These are phyloP conservation scores for Wickerhamiella musiphila DNA, from an alignment of 805 yeast species.

Conservation along the genomic window DNA sequence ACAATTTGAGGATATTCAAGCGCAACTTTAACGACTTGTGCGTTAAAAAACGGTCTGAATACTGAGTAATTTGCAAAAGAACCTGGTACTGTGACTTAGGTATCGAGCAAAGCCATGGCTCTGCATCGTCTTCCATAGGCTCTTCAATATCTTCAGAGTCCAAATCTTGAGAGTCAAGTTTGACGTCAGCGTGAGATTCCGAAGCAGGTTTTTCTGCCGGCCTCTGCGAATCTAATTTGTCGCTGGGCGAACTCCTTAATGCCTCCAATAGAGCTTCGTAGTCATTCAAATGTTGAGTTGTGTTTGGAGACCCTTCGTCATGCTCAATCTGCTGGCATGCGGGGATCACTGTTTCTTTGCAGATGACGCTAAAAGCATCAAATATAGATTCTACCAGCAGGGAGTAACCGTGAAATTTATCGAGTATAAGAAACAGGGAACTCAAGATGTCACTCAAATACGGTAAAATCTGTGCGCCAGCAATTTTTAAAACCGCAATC, in stretches of 20 bases:
- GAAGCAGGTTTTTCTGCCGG: constrained; percentile 6
- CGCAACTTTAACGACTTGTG: constrained; percentile 46
- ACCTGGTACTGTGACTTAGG: constrained; percentile 43
- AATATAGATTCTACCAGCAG: constrained; percentile 58
- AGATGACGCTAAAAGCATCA: constrained; percentile 31
- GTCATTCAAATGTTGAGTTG: constrained; percentile 2
- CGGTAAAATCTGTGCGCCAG: constrained; percentile 47
- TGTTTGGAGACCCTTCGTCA: not conserved
- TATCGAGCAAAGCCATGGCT: constrained; percentile 57
- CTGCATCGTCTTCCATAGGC: constrained; percentile 21
- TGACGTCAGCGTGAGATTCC: constrained; percentile 1
- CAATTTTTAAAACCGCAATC: constrained; percentile 47
- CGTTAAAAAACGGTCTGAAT: constrained; percentile 52
- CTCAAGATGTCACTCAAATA: constrained; percentile 59
- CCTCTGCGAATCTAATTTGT: constrained; percentile 14
- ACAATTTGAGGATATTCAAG: constrained; percentile 36
- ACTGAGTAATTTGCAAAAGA: constrained; percentile 42
- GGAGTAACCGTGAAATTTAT: constrained; percentile 70
- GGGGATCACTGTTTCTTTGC: constrained; percentile 7
- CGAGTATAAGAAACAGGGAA: constrained; percentile 60
- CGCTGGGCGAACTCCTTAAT: constrained; percentile 18
- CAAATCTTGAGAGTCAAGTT: constrained; percentile 18
- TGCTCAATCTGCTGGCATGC: not conserved
- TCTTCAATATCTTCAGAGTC: constrained; percentile 19
- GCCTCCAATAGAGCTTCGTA: constrained; percentile 13